phyloP scores from a whole-genome alignment of 169 alveolate genomes.

The Theileria luwenshuni region DNA sequence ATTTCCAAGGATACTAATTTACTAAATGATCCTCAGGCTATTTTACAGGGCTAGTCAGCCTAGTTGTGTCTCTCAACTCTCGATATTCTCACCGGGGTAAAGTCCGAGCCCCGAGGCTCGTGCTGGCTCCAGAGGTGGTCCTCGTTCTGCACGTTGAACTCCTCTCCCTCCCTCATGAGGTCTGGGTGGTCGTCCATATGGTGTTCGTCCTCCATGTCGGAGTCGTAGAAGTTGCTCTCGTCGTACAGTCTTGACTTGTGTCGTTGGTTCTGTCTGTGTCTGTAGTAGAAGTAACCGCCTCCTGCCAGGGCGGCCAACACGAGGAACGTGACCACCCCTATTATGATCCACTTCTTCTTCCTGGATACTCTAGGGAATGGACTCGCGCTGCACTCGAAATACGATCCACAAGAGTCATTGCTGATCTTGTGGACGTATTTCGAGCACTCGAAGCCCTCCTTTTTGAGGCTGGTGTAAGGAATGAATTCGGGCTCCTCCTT shows the following conservation, averaged over 20 bases:
- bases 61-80: slow-evolving; percentile 14
- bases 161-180: neutral
- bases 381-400: slow-evolving; percentile 44
- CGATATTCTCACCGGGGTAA: slow-evolving; percentile 62
- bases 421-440: slow-evolving; percentile 35
- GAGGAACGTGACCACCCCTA: neutral
- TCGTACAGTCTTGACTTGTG: slow-evolving; percentile 6
- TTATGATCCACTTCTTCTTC: neutral
- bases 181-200: neutral
- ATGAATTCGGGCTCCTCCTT: slow-evolving; percentile 16
- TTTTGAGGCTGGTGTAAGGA: slow-evolving; percentile 61
- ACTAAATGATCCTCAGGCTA: too few relatives aligned
- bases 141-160: slow-evolving; percentile 10
- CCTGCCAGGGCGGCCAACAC: slow-evolving; percentile 14
- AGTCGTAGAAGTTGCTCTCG: slow-evolving; percentile 43
- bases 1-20: too few relatives aligned
- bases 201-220: slow-evolving; percentile 17
- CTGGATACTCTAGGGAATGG: slow-evolving; percentile 10
- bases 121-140: slow-evolving; percentile 64
- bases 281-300: slow-evolving; percentile 12
- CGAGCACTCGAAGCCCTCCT: slow-evolving; percentile 38
- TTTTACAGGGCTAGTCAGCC: too few relatives aligned
- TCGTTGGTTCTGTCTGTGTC: neutral
- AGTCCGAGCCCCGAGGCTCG: slow-evolving; percentile 51
- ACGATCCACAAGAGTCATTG: slow-evolving; percentile 55